These are phyloP conservation scores for Lactarius quietus DNA, from an alignment of 768 basidiomycete genomes.

Conservation along the genomic window DNA sequence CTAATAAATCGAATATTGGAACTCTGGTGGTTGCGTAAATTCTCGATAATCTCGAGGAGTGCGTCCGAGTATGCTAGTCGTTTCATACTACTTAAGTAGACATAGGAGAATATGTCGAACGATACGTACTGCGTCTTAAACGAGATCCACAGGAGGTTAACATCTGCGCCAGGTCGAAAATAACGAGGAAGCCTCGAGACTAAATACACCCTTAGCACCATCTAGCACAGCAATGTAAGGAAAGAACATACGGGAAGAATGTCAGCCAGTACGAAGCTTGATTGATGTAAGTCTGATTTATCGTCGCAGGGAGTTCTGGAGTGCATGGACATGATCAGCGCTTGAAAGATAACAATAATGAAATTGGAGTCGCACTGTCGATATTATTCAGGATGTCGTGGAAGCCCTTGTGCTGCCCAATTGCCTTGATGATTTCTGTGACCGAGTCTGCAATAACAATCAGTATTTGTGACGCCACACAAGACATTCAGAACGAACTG, in stretches of 20 bases:
- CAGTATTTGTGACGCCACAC: conserved; percentile 1
- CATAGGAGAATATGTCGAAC: neutral
- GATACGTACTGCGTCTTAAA: conserved; percentile 72
- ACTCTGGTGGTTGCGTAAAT: conserved; percentile 87
- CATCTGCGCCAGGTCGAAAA: conserved; percentile 96
- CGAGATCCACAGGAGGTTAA: conserved; percentile 85
- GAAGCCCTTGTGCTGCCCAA: conserved; percentile 47
- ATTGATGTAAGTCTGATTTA: conserved; percentile 87
- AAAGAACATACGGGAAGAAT: conserved; percentile 76
- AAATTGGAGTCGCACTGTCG: conserved; percentile 35
- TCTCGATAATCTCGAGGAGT: conserved; percentile 89
- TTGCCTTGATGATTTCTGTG: conserved; percentile 44
- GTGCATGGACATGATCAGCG: neutral
- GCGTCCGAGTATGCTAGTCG: conserved; percentile 67
- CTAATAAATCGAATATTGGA: conserved; percentile 84
- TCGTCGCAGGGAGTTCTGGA: conserved; percentile 60
- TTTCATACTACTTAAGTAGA: conserved; percentile 12
- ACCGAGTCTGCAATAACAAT: conserved; percentile 31
- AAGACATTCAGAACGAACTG: conserved; percentile 46
- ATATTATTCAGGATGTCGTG: conserved; percentile 44
- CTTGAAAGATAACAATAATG: neutral
- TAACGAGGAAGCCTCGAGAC: conserved; percentile 90
- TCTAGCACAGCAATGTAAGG: neutral
- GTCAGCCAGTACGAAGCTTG: conserved; percentile 93
- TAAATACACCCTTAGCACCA: conserved; percentile 31